Evolutionary conservation across 2,329 filamentous ascomycete genomes (phyloP), one percentile per base, ranked within the genome.

Genomic region (Fusarium foetens): DNA sequence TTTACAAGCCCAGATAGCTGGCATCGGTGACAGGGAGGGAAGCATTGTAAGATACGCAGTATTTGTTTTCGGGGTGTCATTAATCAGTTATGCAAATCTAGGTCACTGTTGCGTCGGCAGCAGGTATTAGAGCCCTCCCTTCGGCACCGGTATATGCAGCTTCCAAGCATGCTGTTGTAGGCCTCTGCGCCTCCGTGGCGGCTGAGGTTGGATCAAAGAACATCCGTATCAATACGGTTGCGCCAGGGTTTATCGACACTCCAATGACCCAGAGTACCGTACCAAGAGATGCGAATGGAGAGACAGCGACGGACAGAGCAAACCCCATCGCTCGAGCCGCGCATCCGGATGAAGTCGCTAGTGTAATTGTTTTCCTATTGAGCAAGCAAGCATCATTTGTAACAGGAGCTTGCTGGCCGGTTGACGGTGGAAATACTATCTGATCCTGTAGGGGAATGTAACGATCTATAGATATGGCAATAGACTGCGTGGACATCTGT

Each of bases 1-100:
- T 1, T 16, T 41, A 16, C 6, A 14, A 41, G 8, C 38, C 1
- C 38, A 41, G 38, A 41, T 41, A 1, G 21, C 38, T n/a, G 6
- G 6, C 0, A 41, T 41, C 3, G 38, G 8, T n/a, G 21, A 16
- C 8, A 41, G 3, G 0, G 38, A 21, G 3, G 21, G 38, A 1
- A 41, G 38, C 21, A 41, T 41, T n/a, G 38, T 41, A n/a, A 16
- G 38, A 41, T 10, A n/a, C 16, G 0, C 35, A 10, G 35, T 1
- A 17, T 4, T 5, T 36, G 16, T 36, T 36, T 1, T 9, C 8
- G 8, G 35, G 1, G 35, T 9, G 2, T 11, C 16, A 17, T 13
- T 36, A 19, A 36, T 36, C 31, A 31, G 12, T 0, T 13, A 13
- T 31, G 31, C 3, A 5, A 19, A 36, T 16, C 1, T n/a, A 41